Evolutionary conservation across 2,329 filamentous ascomycete genomes (phyloP).

Genomic region (Coccinonectria pachysandricola): DNA sequence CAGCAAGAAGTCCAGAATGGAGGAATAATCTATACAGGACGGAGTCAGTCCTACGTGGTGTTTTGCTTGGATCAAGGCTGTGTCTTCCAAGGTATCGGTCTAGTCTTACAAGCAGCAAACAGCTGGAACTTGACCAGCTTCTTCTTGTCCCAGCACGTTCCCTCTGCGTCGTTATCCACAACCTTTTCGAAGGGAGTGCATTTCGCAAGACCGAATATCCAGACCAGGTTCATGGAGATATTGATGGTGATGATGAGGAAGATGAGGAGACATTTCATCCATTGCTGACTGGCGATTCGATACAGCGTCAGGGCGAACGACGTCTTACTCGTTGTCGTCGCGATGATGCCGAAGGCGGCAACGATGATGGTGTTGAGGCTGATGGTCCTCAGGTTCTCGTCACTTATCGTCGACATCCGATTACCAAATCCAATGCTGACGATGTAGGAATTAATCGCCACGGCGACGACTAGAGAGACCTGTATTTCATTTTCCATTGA

Average conservation of each 20-base stretch:
- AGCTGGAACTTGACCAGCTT: constrained; percentile 19
- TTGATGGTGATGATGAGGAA: constrained; percentile 25
- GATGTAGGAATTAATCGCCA: constrained; percentile 23
- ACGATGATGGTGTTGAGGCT: constrained; percentile 19
- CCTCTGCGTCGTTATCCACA: constrained; percentile 14
- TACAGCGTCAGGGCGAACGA: constrained; percentile 29
- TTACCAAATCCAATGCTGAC: constrained; percentile 20
- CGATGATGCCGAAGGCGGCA: constrained; percentile 22
- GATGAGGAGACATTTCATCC: constrained; percentile 20
- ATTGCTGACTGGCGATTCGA: constrained; percentile 17
- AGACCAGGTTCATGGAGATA: constrained; percentile 23
- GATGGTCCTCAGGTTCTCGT: constrained; percentile 15
- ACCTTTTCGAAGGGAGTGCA: constrained; percentile 21
- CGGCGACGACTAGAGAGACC: constrained; percentile 18
- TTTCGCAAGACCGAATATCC: constrained; percentile 25
- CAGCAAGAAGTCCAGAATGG: constrained; percentile 23
- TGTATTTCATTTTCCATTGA: too few species aligned
- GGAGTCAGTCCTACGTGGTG: too few species aligned
- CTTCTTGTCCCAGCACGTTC: constrained; percentile 21
- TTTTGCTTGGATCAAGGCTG: too few species aligned
- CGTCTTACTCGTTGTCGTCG: constrained; percentile 27
- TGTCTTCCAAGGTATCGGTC: too few species aligned
- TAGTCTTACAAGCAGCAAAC: constrained; percentile 24
- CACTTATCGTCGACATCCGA: constrained; percentile 12
- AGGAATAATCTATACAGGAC: constrained; percentile 22